These are phyloP conservation scores for Arachis stenosperma DNA, from an alignment of 306 rosid species.

Conservation along the genomic window DNA sequence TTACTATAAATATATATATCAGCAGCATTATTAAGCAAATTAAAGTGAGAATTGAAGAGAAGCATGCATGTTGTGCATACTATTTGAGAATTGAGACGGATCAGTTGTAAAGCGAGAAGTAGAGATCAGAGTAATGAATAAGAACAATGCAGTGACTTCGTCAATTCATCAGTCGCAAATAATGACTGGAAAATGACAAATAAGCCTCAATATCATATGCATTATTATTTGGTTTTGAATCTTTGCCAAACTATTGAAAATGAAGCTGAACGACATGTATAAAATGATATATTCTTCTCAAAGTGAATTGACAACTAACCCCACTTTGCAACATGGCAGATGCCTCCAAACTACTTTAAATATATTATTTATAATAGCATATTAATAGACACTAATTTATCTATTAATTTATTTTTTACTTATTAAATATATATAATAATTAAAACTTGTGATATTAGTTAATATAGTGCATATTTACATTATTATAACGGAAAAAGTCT, in stretches of 20 bases:
- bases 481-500: too few relatives aligned
- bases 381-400: too few relatives aligned
- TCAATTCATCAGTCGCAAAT: neutral
- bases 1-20: too few relatives aligned
- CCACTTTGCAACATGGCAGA: conserved; percentile 18
- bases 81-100: neutral
- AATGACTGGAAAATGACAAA: conserved; percentile 35
- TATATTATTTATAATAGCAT: too few relatives aligned
- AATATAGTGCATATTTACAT: too few relatives aligned
- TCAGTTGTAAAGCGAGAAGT: conserved; percentile 35
- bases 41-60: neutral
- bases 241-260: conserved; percentile 5
- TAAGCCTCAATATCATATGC: neutral
- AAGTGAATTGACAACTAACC: conserved; percentile 44
- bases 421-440: too few relatives aligned
- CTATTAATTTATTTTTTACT: too few relatives aligned
- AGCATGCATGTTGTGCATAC: neutral
- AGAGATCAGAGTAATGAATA: conserved; percentile 25
- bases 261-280: neutral
- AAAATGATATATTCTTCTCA: conserved; percentile 18
- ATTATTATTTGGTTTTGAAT: conserved; percentile 1
- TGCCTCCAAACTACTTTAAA: conserved; percentile 44
- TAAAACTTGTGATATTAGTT: too few relatives aligned
- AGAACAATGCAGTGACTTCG: conserved; percentile 29
- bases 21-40: neutral